Conservation (phyloP, 164 flowering plant genomes). For the Aristolochia contorta region DNA sequence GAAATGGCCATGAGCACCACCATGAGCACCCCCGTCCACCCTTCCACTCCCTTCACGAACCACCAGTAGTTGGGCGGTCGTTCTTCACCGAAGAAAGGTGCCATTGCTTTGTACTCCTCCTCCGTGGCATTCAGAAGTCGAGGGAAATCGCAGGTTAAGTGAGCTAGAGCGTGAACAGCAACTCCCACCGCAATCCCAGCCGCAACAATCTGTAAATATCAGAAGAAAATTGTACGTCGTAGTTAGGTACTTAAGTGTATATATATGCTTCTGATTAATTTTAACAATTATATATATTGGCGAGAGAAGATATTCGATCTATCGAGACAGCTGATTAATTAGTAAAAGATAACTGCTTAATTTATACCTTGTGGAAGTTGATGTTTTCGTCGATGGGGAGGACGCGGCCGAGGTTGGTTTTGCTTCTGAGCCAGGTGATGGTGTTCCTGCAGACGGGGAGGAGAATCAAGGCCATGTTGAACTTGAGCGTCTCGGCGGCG, state of each 20-base stretch:
- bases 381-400: slow-evolving; percentile 57
- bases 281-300: no score
- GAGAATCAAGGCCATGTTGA: slow-evolving; percentile 62
- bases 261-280: no score
- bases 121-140: slow-evolving; percentile 47
- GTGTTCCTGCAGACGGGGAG: slow-evolving; percentile 66
- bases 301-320: no score
- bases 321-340: no score
- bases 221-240: no score
- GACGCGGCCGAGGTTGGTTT: slow-evolving; percentile 37
- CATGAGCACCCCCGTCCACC: slow-evolving; percentile 66
- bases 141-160: slow-evolving; percentile 72
- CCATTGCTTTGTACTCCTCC: slow-evolving; percentile 45
- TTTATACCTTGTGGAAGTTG: slow-evolving; percentile 55
- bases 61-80: slow-evolving; percentile 55
- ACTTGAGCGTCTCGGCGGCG: slow-evolving; percentile 51
- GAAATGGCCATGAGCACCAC: slow-evolving; percentile 66
- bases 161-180: slow-evolving; percentile 44
- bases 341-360: no score
- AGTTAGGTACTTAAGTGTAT: background rate
- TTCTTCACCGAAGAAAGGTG: slow-evolving; percentile 34
- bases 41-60: slow-evolving; percentile 62
- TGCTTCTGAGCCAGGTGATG: slow-evolving; percentile 61
- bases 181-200: slow-evolving; percentile 53
- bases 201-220: slow-evolving; percentile 47